phyloP scores from a whole-genome alignment of 805 yeast genomes.

The Suhomyces kilbournensis region DNA sequence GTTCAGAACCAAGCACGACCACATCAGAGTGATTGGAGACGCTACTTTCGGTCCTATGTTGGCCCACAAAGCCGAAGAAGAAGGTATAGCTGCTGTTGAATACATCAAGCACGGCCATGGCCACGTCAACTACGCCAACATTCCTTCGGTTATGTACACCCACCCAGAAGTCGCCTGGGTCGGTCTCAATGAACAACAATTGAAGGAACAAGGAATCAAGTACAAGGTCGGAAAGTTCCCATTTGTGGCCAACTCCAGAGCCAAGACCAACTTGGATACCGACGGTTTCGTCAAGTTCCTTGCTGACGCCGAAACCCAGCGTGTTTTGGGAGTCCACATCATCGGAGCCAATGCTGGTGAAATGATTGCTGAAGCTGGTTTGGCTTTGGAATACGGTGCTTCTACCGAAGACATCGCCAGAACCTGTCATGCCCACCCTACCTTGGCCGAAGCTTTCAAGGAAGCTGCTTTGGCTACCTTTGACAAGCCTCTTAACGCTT shows the following conservation, averaged over 20 bases:
- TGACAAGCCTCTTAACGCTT: conserved; percentile 87
- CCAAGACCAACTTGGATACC: conserved; percentile 94
- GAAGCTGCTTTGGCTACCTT: conserved; percentile 95
- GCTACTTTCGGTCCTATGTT: conserved; percentile 98
- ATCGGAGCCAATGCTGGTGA: conserved; percentile 99
- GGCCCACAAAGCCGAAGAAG: conserved; percentile 99
- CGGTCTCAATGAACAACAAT: conserved; percentile 92
- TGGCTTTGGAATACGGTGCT: conserved; percentile 98
- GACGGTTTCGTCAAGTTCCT: conserved; percentile 96
- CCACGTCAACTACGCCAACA: conserved; percentile 96
- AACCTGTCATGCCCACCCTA: conserved; percentile 98
- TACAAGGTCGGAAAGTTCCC: conserved; percentile 98
- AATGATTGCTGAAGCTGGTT: conserved; percentile 98
- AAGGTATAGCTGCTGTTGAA: conserved; percentile 98
- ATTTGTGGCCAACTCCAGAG: conserved; percentile 98
- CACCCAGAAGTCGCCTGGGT: conserved; percentile 99
- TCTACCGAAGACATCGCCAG: conserved; percentile 96
- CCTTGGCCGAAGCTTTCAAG: conserved; percentile 95
- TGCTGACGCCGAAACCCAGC: conserved; percentile 95
- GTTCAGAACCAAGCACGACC: conserved; percentile 87
- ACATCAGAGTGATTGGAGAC: conserved; percentile 97
- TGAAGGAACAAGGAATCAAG: conserved; percentile 86
- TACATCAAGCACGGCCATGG: conserved; percentile 91
- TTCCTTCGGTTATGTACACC: conserved; percentile 98
- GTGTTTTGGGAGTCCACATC: conserved; percentile 94